phyloP scores from a whole-genome alignment of 192 early-diverging fungal species.

The Backusella tuberculispora region DNA sequence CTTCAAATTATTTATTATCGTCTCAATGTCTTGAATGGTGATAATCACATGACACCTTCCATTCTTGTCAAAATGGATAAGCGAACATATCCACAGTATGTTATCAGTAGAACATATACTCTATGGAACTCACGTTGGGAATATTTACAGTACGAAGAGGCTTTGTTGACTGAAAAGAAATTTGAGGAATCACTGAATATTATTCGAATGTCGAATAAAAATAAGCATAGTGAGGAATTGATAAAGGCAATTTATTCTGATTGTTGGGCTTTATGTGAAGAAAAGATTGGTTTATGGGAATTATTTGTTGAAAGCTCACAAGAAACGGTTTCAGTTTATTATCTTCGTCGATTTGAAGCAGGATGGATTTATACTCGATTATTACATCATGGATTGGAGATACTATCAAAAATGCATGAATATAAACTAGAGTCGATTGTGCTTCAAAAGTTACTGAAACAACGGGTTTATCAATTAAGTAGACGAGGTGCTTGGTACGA shows the following conservation, averaged over 20 bases:
- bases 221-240: not conserved
- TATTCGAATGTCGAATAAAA: slow-evolving; percentile 29
- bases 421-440: slow-evolving; percentile 58
- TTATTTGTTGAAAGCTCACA: not conserved
- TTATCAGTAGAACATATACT: slow-evolving; percentile 38
- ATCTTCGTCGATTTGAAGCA: slow-evolving; percentile 41
- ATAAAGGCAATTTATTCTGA: not conserved
- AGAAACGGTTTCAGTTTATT: slow-evolving; percentile 17
- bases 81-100: slow-evolving; percentile 44
- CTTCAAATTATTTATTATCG: slow-evolving; percentile 50
- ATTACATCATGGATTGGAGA: slow-evolving; percentile 53
- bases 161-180: slow-evolving; percentile 39
- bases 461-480: slow-evolving; percentile 56
- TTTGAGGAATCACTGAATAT: slow-evolving; percentile 36
- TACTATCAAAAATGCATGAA: slow-evolving; percentile 57
- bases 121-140: slow-evolving; percentile 42
- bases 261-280: slow-evolving; percentile 39
- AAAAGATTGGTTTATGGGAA: slow-evolving; percentile 32
- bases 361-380: slow-evolving; percentile 67
- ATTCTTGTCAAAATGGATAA: slow-evolving; percentile 48
- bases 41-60: slow-evolving; percentile 38
- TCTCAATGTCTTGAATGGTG: slow-evolving; percentile 20
- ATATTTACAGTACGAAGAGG: slow-evolving; percentile 48
- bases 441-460: slow-evolving; percentile 59
- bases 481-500: slow-evolving; percentile 71